Evolutionary conservation across 768 basidiomycete species (phyloP).

Genomic region (Amanita polypyramis): DNA sequence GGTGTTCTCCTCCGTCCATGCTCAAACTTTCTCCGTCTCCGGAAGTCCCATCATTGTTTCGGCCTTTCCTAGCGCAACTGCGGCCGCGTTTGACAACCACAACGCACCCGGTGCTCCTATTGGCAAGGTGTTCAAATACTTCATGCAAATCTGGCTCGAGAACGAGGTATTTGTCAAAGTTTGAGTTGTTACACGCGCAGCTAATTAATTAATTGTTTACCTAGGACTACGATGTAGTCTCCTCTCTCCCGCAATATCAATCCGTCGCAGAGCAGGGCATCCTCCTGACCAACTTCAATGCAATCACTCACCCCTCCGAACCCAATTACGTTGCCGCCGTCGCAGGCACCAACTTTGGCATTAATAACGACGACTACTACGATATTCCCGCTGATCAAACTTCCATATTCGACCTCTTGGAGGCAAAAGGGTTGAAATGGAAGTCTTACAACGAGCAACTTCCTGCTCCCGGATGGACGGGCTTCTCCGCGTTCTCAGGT

Average conservation of each 20-base stretch:
- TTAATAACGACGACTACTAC: slow-evolving; percentile 29
- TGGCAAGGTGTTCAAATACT: slow-evolving; percentile 21
- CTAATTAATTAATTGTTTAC: neutral
- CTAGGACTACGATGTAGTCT: neutral
- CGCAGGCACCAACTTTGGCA: slow-evolving; percentile 34
- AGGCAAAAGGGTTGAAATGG: slow-evolving; percentile 48
- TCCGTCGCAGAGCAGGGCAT: slow-evolving; percentile 41
- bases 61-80: neutral
- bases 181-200: slow-evolving; percentile 8
- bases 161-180: slow-evolving; percentile 24
- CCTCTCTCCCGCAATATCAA: slow-evolving; percentile 9
- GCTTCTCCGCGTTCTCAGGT: slow-evolving; percentile 23
- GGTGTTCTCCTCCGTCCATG: neutral
- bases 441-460: slow-evolving; percentile 51
- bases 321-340: slow-evolving; percentile 46
- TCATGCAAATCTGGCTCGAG: slow-evolving; percentile 44
- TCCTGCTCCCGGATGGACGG: slow-evolving; percentile 37
- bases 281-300: slow-evolving; percentile 33
- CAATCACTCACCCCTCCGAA: slow-evolving; percentile 47
- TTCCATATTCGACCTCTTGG: slow-evolving; percentile 50
- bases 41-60: neutral
- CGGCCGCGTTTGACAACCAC: neutral
- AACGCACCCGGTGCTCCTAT: neutral
- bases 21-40: neutral
- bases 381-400: slow-evolving; percentile 37